Base-by-base conservation (phyloP, 257 asterid genomes). In the Solanum habrochaites region DNA sequence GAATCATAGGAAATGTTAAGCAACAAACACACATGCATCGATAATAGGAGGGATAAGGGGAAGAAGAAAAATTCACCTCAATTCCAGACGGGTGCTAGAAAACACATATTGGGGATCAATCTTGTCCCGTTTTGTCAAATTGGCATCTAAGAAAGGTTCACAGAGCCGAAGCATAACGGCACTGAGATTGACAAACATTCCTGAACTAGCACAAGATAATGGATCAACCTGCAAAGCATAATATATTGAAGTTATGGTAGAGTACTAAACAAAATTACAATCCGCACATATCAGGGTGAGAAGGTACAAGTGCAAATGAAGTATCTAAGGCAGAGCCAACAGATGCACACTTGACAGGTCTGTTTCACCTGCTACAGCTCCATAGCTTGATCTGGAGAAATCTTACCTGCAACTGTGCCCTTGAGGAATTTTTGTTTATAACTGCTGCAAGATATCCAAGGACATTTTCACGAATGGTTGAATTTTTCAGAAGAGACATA, bases 181-280 rank as follows among this genome's bases (percentile, higher is more conserved):
- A 91, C 98, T 93, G 83, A 97, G 97, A 88, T 93, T 95, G 77
- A 97, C 98, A 92, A 97, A 97, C 99, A 95, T 95, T 87, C 99
- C 98, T 21, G 99, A 95, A 92, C 99, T 97, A 85, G 99, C 99
- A 92, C 95, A 93, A 64, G 98, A 93, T 73, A 97, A 87, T 39
- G 96, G 96, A 92, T 97, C 99, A 88, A 93, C 98, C 99, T 95
- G 94, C 58, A 83, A 73, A 62, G 83, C 47, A 92, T 64, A 83
- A 58, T 32, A 82, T 70, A 42, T 86, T 83, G 87, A 82, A 62
- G 64, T 42, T 15, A 39, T 72, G 14, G 39, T 84, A 75, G 52
- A 85, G 43, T 86, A 86, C 25, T 69, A 85, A 45, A 82, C 29
- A 32, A 66, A 72, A 82, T n/a, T 47, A 49, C 56, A 69, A 64